A percentile compares a stretch with the other conserved stretches of the same genome.
These are phyloP conservation scores for Beta lomatogona DNA, from an alignment of 179 eudicot genomes.

Conservation along the genomic window DNA sequence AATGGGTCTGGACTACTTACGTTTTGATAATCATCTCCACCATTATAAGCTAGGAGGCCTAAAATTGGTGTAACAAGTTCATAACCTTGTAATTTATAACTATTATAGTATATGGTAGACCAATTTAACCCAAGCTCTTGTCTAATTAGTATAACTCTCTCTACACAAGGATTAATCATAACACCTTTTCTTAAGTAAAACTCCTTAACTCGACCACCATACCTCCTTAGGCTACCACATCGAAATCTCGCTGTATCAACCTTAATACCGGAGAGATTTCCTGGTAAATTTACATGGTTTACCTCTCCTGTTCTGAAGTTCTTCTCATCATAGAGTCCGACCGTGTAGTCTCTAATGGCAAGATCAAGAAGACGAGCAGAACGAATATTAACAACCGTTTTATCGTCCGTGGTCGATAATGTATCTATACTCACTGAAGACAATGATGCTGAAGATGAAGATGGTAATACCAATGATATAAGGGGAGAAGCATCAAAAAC, in stretches of 20 bases:
- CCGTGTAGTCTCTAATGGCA: constrained; percentile 70
- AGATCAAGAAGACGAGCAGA: constrained; percentile 76
- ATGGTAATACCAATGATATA: constrained; percentile 23
- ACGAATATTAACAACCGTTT: constrained; percentile 38
- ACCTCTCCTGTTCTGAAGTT: constrained; percentile 57
- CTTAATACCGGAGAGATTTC: constrained; percentile 64
- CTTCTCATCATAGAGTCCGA: constrained; percentile 37
- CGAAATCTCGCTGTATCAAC: constrained; percentile 56
- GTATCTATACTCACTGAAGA: constrained; percentile 14
- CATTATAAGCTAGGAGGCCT: constrained; percentile 76
- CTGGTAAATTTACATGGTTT: constrained; percentile 49
- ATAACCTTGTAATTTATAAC: constrained; percentile 60
- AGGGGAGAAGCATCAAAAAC: constrained; percentile 31
- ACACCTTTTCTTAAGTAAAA: constrained; percentile 52
- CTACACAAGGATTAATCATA: constrained; percentile 64
- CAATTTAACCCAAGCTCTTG: constrained; percentile 62
- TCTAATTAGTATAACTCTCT: constrained; percentile 63
- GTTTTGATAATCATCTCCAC: constrained; percentile 50
- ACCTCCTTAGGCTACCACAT: constrained; percentile 79
- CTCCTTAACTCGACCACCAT: constrained; percentile 71
- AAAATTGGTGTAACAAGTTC: constrained; percentile 70
- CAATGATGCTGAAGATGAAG: constrained; percentile 28
- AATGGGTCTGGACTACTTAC: constrained; percentile 43
- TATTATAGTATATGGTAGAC: constrained; percentile 57
- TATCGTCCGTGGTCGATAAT: constrained; percentile 20